phyloP scores from a whole-genome alignment of 1,139 yeast genomes.

The Sugiyamaella novakii region DNA sequence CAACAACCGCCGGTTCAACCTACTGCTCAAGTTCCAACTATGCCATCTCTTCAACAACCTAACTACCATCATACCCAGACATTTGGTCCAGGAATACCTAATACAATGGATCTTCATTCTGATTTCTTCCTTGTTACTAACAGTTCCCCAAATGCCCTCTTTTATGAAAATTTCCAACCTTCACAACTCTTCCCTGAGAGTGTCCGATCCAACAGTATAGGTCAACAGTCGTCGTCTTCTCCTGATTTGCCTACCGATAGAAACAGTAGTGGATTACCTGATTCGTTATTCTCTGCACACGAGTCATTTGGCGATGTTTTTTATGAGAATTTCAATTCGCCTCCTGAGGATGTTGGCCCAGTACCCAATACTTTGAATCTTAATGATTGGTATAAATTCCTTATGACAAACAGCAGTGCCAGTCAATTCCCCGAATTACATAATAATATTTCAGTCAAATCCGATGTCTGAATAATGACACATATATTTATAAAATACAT shows the following conservation, averaged over 20 bases:
- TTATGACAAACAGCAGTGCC: slow-evolving; percentile 26
- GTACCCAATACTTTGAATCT: slow-evolving; percentile 42
- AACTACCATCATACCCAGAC: slow-evolving; percentile 15
- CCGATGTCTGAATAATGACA: slow-evolving; percentile 15
- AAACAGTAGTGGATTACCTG: slow-evolving; percentile 9
- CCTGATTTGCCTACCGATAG: slow-evolving; percentile 18
- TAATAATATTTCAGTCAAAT: slow-evolving; percentile 15
- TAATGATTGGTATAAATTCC: slow-evolving; percentile 46
- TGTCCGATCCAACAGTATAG: slow-evolving; percentile 22
- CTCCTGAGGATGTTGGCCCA: slow-evolving; percentile 24
- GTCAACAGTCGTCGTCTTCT: slow-evolving; percentile 21
- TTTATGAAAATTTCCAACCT: slow-evolving; percentile 44
- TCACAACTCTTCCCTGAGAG: slow-evolving; percentile 44
- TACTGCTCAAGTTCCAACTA: slow-evolving; percentile 14
- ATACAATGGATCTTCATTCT: slow-evolving; percentile 28
- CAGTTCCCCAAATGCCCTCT: slow-evolving; percentile 36
- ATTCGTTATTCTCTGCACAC: slow-evolving; percentile 18
- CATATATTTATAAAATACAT: too few species aligned
- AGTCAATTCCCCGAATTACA: slow-evolving; percentile 18
- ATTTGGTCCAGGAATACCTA: slow-evolving; percentile 8
- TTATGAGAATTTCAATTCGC: slow-evolving; percentile 24
- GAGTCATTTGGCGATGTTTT: slow-evolving; percentile 23
- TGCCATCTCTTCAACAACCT: slow-evolving; percentile 10
- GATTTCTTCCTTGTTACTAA: slow-evolving; percentile 43
- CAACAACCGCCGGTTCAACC: slow-evolving; percentile 11